Conservation (phyloP, 768 basidiomycete species). For the Serendipita vermifera region DNA sequence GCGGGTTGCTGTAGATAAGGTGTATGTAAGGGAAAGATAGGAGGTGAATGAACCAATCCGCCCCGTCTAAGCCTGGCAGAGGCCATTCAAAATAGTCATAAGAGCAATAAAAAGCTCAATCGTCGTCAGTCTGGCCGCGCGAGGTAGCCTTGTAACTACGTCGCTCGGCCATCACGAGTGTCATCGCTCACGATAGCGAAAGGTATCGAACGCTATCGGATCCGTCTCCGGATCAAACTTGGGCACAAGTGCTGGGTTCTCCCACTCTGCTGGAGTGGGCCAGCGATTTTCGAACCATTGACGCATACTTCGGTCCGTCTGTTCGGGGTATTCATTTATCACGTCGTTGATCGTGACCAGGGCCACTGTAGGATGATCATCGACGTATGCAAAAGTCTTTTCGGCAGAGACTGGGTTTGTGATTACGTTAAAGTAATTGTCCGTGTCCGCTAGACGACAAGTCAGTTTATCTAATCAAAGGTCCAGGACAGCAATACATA, state of each 20-base stretch:
- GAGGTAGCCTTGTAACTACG: too few species aligned
- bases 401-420: not conserved
- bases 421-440: not conserved
- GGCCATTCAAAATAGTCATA: too few species aligned
- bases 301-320: not conserved
- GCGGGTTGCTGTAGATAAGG: too few species aligned
- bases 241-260: not conserved
- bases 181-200: too few species aligned
- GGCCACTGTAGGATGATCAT: not conserved
- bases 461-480: not conserved
- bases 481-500: not conserved
- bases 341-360: constrained; percentile 9
- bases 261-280: not conserved
- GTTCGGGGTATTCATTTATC: not conserved
- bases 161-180: too few species aligned
- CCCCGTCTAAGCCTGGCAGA: too few species aligned
- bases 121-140: too few species aligned
- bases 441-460: not conserved
- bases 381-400: not conserved
- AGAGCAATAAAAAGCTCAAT: too few species aligned
- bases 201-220: too few species aligned
- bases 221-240: too few species aligned
- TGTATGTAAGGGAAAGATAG: too few species aligned
- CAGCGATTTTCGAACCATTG: not conserved
- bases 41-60: too few species aligned